Evolutionary conservation across 345 rosid genomes (phyloP).

Genomic region (Hibiscus tridactylites): DNA sequence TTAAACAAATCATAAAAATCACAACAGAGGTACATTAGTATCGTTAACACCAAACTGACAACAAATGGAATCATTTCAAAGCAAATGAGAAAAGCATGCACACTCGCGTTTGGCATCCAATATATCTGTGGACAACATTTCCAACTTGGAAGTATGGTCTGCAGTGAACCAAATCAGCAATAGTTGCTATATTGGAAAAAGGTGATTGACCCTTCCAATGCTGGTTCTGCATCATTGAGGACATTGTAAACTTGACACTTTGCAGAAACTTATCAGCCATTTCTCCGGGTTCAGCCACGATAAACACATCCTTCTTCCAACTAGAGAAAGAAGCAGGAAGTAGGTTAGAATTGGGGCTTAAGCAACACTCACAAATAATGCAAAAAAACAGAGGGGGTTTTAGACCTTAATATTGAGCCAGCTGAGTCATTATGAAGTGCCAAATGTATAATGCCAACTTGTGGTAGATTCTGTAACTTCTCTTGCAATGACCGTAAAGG

Average conservation of each 20-base stretch:
- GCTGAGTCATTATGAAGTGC: constrained; percentile 76
- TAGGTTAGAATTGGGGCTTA: constrained; percentile 19
- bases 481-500: constrained; percentile 78
- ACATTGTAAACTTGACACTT: constrained; percentile 67
- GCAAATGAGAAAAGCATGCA: constrained; percentile 7
- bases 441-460: constrained; percentile 87
- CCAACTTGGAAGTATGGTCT: constrained; percentile 87
- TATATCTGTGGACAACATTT: constrained; percentile 73
- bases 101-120: constrained; percentile 93
- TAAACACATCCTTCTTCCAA: constrained; percentile 97
- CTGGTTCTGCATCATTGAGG: constrained; percentile 44
- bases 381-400: constrained; percentile 10
- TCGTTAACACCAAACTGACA: background rate
- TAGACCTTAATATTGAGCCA: constrained; percentile 80
- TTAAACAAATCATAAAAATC: constrained; percentile 21
- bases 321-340: constrained; percentile 30
- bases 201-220: constrained; percentile 44
- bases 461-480: constrained; percentile 85
- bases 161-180: constrained; percentile 56
- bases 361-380: constrained; percentile 11
- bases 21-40: constrained; percentile 6
- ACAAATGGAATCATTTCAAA: constrained; percentile 2
- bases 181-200: constrained; percentile 58
- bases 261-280: constrained; percentile 81
- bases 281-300: constrained; percentile 97